Evolutionary conservation across 2,329 filamentous ascomycete genomes (phyloP), one percentile per base, ranked within the genome.

Genomic region (Geosmithia flava): DNA sequence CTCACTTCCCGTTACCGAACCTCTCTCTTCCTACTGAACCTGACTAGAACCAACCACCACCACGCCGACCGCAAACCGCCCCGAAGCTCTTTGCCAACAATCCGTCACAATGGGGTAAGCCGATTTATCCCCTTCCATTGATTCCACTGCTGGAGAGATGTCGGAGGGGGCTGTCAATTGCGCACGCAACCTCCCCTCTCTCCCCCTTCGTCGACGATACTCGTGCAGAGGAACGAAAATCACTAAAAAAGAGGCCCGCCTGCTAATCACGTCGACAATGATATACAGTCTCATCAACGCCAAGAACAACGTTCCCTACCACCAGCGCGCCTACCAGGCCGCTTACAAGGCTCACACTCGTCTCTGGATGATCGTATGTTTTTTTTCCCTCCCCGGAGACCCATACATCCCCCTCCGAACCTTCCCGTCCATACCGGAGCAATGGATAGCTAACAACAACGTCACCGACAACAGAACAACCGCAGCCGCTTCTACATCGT

Each of bases 331-430:
- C 58, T 88, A 87, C 74, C 85, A 89, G 72, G 71, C 75, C 55
- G 81, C 86, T 58, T 85, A 85, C 67, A 79, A 77, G 59, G 68
- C 71, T 53, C 78, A 82, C 65, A 71, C 80, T 56, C 80, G 86
- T 60, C 68, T 87, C 64, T 90, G 86, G 85, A 72, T 78, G 68
- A 88, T 89, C 69, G 85, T 90, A 76, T 65, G 83, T 49, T 29
- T 47, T 49, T 37, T 27, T 27, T n/a, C n/a, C n/a, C n/a, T n/a
- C n/a, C n/a, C n/a, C n/a, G n/a, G n/a, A 17, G 33, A 37, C 33
- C 33, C 8, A 20, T n/a, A n/a, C n/a, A n/a, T n/a, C n/a, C n/a
- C n/a, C 20, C 17, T 20, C 44, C 44, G 27, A 52, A 55, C 52
- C 49, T 53, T 52, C 33, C 43, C 40, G 23, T 15, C 47, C 33